phyloP scores from a whole-genome alignment of 192 early-diverging fungal species.

The Podila clonocystis region DNA sequence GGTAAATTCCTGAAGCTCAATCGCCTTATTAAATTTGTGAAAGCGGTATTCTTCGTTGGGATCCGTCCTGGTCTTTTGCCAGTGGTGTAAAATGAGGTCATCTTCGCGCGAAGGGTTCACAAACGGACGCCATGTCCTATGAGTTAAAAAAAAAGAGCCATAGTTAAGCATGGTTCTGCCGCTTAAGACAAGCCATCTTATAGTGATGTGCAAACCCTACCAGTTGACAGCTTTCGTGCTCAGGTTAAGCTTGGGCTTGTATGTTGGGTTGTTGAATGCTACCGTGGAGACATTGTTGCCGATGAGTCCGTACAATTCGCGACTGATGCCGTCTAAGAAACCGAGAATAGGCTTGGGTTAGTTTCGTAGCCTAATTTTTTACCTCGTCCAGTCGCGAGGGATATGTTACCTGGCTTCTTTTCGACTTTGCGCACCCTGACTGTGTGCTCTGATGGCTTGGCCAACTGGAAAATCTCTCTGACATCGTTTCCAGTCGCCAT shows the following conservation, averaged over 20 bases:
- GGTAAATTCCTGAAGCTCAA: slow-evolving; percentile 76
- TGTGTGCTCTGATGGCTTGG: slow-evolving; percentile 43
- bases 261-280: slow-evolving; percentile 65
- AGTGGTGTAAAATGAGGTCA: slow-evolving; percentile 78
- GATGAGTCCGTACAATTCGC: slow-evolving; percentile 72
- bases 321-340: slow-evolving; percentile 61
- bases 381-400: background rate
- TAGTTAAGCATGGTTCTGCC: background rate
- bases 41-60: slow-evolving; percentile 73
- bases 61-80: slow-evolving; percentile 80
- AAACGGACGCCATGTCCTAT: slow-evolving; percentile 74
- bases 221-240: slow-evolving; percentile 74
- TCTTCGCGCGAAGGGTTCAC: slow-evolving; percentile 82
- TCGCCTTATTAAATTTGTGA: slow-evolving; percentile 78
- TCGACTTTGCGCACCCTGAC: slow-evolving; percentile 46
- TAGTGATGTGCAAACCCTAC: slow-evolving; percentile 29
- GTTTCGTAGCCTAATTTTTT: background rate
- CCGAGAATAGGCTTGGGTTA: background rate
- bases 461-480: slow-evolving; percentile 69
- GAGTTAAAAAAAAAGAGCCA: background rate
- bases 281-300: slow-evolving; percentile 74
- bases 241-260: slow-evolving; percentile 79
- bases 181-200: background rate
- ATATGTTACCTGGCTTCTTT: slow-evolving; percentile 60
- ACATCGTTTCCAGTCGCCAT: slow-evolving; percentile 63